Evolutionary conservation across 1,284 basidiomycete genomes (phyloP), one percentile per base, ranked within the genome.

Genomic region (Papiliotrema nemorosa): DNA sequence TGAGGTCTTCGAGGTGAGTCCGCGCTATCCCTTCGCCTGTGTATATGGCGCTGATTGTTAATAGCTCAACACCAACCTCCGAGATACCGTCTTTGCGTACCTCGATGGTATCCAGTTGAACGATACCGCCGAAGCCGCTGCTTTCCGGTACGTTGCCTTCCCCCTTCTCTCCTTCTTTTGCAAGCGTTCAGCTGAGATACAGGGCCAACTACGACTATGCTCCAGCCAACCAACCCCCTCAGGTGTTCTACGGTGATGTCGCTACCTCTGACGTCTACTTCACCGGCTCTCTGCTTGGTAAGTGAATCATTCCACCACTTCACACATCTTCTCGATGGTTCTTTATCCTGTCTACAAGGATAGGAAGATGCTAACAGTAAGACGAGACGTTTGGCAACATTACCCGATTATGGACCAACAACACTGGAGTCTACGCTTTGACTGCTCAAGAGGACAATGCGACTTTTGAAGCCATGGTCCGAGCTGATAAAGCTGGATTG

Each of bases 391-490:
- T 78, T 58, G 75, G 73, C 47, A 78, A 79, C 67, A 73, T 75
- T 40, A 79, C 77, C 12, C 37, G 47, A 29, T 53, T 77, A 25
- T 74, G 76, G 58, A 78, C 77, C 16, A 62, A 62, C 53, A 50
- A 53, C 2, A 62, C 55, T 3, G 62, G 63, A 25, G 31, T 58
- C 33, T 80, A 79, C 63, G 76, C 75, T 50, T 70, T 76, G 18
- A 77, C 78, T 5, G 77, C 77, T 10, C 77, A 81, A 58, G 80
- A 81, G 60, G 80, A 80, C 66, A 80, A 79, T 55, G 78, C 76
- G 16, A 73, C 71, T 22, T 75, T 80, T 29, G 77, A 77, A 47
- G 72, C 73, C 2, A 72, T 80, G 47, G 55, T 80, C 24, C 74
- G 79, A 25, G 76, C 72, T 2, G 67, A 73, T 44, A 61, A 72